Conservation (phyloP, 2,329 filamentous ascomycete genomes). For the Nigrograna mackinnonii region DNA sequence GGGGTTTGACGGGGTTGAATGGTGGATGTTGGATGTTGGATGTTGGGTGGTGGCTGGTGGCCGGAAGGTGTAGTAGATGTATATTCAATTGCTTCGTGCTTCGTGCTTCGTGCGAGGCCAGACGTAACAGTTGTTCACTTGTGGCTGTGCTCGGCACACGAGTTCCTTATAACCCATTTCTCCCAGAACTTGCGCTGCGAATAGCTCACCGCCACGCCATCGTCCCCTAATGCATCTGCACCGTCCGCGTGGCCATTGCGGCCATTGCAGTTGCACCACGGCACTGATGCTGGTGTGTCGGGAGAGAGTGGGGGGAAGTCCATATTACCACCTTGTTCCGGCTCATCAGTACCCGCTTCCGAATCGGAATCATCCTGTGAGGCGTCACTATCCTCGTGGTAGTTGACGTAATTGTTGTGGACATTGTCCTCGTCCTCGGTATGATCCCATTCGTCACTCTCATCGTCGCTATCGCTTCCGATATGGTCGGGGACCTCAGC, state of each 20-base stretch:
- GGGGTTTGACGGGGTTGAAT: no score
- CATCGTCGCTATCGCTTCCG: constrained; percentile 48
- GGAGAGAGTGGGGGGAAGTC: constrained; percentile 51
- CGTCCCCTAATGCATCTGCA: constrained; percentile 52
- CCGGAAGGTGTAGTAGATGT: background rate
- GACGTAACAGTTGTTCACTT: no score
- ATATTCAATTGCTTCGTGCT: background rate
- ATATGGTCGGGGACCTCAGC: constrained; percentile 54
- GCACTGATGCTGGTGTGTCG: constrained; percentile 49
- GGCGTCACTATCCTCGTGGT: constrained; percentile 35
- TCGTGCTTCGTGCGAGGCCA: no score
- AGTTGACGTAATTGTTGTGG: constrained; percentile 5
- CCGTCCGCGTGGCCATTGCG: constrained; percentile 39
- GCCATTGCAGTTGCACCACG: constrained; percentile 51
- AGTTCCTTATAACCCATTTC: constrained; percentile 54
- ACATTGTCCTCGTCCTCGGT: constrained; percentile 32
- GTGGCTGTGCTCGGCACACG: constrained; percentile 47
- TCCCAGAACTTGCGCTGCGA: constrained; percentile 59
- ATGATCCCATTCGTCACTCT: constrained; percentile 39
- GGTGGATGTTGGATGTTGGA: background rate
- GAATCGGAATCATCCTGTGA: constrained; percentile 35
- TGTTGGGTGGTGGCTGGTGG: background rate
- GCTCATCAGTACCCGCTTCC: constrained; percentile 39
- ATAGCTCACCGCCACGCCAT: constrained; percentile 51
- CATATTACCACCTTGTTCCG: constrained; percentile 44